Base-by-base conservation (phyloP, 768 basidiomycete species). In the Russula sp. region DNA sequence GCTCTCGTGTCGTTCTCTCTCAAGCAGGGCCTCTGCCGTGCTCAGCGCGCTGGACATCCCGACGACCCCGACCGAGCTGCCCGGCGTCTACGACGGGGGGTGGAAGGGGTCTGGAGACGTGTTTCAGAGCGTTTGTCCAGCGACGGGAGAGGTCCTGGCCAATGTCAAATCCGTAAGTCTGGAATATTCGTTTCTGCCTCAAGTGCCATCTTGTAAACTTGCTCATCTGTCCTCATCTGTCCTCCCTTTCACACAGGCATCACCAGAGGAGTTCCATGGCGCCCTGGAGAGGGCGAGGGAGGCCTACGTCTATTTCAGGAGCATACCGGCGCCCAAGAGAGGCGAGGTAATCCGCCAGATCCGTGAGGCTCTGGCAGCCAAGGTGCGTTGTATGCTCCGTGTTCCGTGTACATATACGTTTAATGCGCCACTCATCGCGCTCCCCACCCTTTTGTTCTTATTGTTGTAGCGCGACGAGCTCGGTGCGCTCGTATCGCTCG, bases 261-360 rank as follows among this genome's bases (percentile, higher is more conserved):
- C 86, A 9, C 83, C 85, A 9, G 73, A 79, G 58, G 95, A 98
- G 69, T 78, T 94, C 4, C 81, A 87, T 58, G 74, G 77, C 18
- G 81, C 87, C 3, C 70, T 98, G 61, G 79, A 79, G 60, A 86
- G 81, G 65, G 80, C 90, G 13, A 78, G 86, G 47, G 87, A 90
- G 54, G 95, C 94, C 6, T 87, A 86, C 70, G 73, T 75, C 8
- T 67, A 75, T 61, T 86, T 96, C 73, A 80, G 93, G 73, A 79
- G 77, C 63, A 77, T 94, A 38, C 93, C 95, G 50, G 91, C 91
- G 13, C 96, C 95, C 3, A 84, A 83, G 54, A 80, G 95, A 60
- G 95, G 95, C 16, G 93, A 97, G 68, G 79, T 98, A 35, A 72
- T 98, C 55, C 78, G 95, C 62, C 90, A 97, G 73, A 88, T 98